A percentile compares a stretch with the other conserved stretches of the same genome.
phyloP scores from a whole-genome alignment of 1,284 basidiomycete genomes.

The Malassezia globosa region DNA sequence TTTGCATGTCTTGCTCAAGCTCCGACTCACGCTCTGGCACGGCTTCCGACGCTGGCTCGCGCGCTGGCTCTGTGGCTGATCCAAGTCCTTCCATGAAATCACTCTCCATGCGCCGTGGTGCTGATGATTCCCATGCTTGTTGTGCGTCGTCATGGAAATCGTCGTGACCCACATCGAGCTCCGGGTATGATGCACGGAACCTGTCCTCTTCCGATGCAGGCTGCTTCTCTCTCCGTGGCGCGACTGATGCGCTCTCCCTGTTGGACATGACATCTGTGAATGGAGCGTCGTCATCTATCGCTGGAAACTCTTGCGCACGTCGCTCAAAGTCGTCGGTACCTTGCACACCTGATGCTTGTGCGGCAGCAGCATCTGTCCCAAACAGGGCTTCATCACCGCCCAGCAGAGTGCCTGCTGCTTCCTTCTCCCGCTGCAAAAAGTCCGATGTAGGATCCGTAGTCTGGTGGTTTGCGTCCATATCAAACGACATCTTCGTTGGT shows the following conservation, averaged over 20 bases:
- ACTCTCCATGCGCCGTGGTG: neutral
- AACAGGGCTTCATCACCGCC: constrained; percentile 35
- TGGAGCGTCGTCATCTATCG: constrained; percentile 45
- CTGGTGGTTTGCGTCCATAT: constrained; percentile 10
- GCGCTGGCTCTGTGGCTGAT: neutral
- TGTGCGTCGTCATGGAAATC: constrained; percentile 10
- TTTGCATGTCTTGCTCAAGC: neutral
- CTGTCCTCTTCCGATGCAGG: neutral
- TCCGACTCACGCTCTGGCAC: neutral
- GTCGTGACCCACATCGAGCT: constrained; percentile 54
- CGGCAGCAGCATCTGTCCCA: constrained; percentile 21
- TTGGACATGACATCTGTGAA: constrained; percentile 7
- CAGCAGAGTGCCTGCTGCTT: constrained; percentile 36
- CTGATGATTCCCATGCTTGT: neutral
- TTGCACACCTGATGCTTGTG: neutral
- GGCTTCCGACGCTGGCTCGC: neutral
- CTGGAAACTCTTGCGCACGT: constrained; percentile 55
- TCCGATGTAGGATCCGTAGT: constrained; percentile 39
- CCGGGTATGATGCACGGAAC: constrained; percentile 83
- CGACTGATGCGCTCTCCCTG: neutral
- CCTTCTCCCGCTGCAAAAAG: constrained; percentile 42
- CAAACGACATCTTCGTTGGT: constrained; percentile 28
- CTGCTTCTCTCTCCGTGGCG: too few species aligned
- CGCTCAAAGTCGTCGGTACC: constrained; percentile 32
- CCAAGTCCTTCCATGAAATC: constrained; percentile 15